Evolutionary conservation across 2,329 filamentous ascomycete genomes (phyloP).

Genomic region (Ceratocystis destructans): DNA sequence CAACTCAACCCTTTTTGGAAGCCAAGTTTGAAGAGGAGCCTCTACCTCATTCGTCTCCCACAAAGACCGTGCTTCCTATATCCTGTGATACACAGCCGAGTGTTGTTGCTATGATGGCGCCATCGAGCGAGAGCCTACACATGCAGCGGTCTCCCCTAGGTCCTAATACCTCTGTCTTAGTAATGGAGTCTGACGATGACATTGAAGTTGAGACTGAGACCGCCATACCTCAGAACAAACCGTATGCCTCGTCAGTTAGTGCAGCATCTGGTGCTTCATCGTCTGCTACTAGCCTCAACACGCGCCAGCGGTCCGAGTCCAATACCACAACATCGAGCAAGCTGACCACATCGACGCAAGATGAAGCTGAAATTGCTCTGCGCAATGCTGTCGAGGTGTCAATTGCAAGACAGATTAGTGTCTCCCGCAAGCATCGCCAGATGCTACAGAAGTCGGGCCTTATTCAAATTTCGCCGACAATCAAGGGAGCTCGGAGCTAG

Average conservation of each 20-base stretch:
- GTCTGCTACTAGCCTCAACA: slow-evolving; percentile 23
- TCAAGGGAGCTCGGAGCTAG: slow-evolving; percentile 21
- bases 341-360: slow-evolving; percentile 26
- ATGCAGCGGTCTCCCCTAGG: slow-evolving; percentile 21
- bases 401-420: slow-evolving; percentile 54
- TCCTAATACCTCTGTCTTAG: slow-evolving; percentile 27
- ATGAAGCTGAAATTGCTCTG: slow-evolving; percentile 32
- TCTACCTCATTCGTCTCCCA: not conserved
- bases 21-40: slow-evolving; percentile 6
- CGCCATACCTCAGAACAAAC: slow-evolving; percentile 22
- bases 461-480: slow-evolving; percentile 16
- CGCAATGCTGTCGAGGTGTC: slow-evolving; percentile 49
- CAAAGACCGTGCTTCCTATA: not conserved
- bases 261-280: slow-evolving; percentile 29
- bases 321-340: slow-evolving; percentile 27
- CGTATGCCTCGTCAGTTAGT: slow-evolving; percentile 26
- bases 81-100: not conserved
- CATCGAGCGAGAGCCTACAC: not conserved
- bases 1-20: not conserved
- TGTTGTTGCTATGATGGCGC: not conserved
- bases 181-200: slow-evolving; percentile 32
- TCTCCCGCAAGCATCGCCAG: slow-evolving; percentile 48
- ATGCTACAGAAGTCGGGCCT: slow-evolving; percentile 29
- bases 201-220: slow-evolving; percentile 24
- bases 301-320: slow-evolving; percentile 23